phyloP scores from a whole-genome alignment of 2,329 filamentous ascomycete genomes.

The Phialophora tarda region DNA sequence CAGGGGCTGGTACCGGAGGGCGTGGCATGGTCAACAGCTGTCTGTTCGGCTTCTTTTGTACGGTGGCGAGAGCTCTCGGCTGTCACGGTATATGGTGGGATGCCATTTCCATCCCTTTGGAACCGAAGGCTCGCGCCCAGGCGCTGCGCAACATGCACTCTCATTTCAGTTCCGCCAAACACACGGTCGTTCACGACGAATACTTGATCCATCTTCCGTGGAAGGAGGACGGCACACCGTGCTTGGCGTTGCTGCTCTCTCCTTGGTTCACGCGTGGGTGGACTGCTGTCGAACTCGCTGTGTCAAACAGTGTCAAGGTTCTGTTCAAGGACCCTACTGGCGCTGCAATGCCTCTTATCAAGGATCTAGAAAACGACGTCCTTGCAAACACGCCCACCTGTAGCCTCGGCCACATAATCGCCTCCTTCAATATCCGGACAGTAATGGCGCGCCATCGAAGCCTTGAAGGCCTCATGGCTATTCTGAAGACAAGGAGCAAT shows the following conservation, averaged over 20 bases:
- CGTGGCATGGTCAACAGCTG: constrained; percentile 12
- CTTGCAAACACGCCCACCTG: neutral
- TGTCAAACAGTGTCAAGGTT: constrained; percentile 11
- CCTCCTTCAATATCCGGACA: constrained; percentile 3
- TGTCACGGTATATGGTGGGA: constrained; percentile 19
- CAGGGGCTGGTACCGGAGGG: neutral
- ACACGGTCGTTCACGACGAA: constrained; percentile 15
- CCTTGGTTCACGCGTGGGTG: constrained; percentile 19
- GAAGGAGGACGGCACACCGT: constrained; percentile 12
- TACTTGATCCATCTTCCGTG: constrained; percentile 6
- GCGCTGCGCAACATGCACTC: constrained; percentile 11
- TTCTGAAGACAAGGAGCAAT: constrained; percentile 14
- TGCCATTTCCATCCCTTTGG: constrained; percentile 9
- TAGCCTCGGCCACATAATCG: constrained; percentile 5
- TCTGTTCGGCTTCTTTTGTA: constrained; percentile 8
- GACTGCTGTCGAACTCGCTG: constrained; percentile 13
- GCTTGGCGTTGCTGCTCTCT: constrained; percentile 10
- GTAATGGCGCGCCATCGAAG: neutral
- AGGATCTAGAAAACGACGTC: constrained; percentile 14
- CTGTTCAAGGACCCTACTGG: constrained; percentile 6
- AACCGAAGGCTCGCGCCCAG: neutral
- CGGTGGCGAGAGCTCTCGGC: neutral
- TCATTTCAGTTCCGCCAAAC: constrained; percentile 5
- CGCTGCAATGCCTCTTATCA: neutral
- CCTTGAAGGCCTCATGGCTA: constrained; percentile 1